A percentile compares a stretch with the other conserved stretches of the same genome.
Conservation (phyloP, 768 basidiomycete species). For the Lactarius quietus region DNA sequence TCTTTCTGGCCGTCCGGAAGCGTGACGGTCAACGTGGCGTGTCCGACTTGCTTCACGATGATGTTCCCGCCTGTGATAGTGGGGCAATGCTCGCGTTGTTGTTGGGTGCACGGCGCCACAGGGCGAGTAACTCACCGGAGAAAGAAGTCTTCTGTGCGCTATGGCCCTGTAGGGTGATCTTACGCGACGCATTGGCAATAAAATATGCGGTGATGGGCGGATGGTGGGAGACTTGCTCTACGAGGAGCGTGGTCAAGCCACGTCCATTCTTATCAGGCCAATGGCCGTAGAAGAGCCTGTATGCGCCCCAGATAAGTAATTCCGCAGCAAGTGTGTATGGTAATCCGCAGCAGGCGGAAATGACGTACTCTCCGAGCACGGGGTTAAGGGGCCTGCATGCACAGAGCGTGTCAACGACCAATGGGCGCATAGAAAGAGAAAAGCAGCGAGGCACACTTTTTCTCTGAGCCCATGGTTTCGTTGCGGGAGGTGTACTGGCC, state of each 20-base stretch:
- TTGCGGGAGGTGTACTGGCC: constrained; percentile 95
- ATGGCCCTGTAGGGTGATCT: constrained; percentile 76
- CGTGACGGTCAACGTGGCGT: constrained; percentile 75
- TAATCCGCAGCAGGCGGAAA: neutral
- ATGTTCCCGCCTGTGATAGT: constrained; percentile 54
- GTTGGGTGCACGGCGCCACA: neutral
- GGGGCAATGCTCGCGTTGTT: no score
- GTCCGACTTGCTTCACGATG: constrained; percentile 93
- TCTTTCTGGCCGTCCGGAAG: constrained; percentile 54
- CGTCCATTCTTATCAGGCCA: constrained; percentile 75
- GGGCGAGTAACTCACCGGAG: constrained; percentile 47
- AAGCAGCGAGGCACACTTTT: constrained; percentile 61
- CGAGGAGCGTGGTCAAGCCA: constrained; percentile 78
- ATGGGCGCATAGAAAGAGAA: neutral
- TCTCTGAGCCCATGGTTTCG: constrained; percentile 95
- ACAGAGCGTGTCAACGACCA: neutral
- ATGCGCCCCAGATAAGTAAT: constrained; percentile 1
- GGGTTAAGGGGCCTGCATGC: constrained; percentile 82
- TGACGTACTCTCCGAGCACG: constrained; percentile 82
- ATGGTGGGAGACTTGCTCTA: constrained; percentile 97
- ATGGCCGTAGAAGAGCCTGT: constrained; percentile 78
- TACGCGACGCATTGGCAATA: constrained; percentile 78
- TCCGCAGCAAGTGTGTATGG: neutral
- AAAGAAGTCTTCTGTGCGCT: constrained; percentile 96
- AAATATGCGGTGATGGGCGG: constrained; percentile 84